Conservation (phyloP, 2,329 filamentous ascomycete species). For the Biscogniauxia sp. region DNA sequence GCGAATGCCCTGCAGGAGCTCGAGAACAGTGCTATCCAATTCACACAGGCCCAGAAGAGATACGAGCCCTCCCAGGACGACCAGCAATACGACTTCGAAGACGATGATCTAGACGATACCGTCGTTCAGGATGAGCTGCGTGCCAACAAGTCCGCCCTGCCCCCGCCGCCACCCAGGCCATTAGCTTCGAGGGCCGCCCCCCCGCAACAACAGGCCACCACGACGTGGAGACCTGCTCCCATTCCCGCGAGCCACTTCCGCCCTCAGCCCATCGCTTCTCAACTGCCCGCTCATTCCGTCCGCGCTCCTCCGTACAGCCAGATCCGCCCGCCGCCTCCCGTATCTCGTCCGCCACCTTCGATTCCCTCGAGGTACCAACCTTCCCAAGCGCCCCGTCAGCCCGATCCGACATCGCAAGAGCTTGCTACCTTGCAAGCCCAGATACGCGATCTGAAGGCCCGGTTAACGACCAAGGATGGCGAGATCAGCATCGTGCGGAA, state of each 20-base stretch:
- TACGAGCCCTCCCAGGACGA: slow-evolving; percentile 25
- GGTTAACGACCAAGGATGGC: slow-evolving; percentile 63
- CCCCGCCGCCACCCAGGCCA: slow-evolving; percentile 8
- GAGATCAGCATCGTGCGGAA: slow-evolving; percentile 74
- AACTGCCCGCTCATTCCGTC: slow-evolving; percentile 14
- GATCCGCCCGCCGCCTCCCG: slow-evolving; percentile 37
- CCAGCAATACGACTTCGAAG: slow-evolving; percentile 47
- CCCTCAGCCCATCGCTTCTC: slow-evolving; percentile 18
- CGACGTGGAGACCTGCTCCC: slow-evolving; percentile 23
- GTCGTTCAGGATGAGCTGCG: slow-evolving; percentile 50
- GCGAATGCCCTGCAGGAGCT: slow-evolving; percentile 58
- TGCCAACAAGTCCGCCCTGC: slow-evolving; percentile 37
- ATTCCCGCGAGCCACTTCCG: slow-evolving; percentile 24
- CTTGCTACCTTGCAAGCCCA: slow-evolving; percentile 50
- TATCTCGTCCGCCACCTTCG: slow-evolving; percentile 28
- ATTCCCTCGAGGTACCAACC: slow-evolving; percentile 35
- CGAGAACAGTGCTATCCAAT: slow-evolving; percentile 61
- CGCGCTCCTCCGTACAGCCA: slow-evolving; percentile 39
- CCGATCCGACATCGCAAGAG: slow-evolving; percentile 33
- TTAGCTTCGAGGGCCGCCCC: slow-evolving; percentile 11
- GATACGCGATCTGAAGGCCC: slow-evolving; percentile 51
- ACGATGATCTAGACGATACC: slow-evolving; percentile 58
- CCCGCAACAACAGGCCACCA: slow-evolving; percentile 14
- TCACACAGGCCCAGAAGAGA: slow-evolving; percentile 49
- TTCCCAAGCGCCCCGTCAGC: slow-evolving; percentile 30